Evolutionary conservation across 2,329 filamentous ascomycete genomes (phyloP).

Genomic region (Dendrostoma leiphaemia): DNA sequence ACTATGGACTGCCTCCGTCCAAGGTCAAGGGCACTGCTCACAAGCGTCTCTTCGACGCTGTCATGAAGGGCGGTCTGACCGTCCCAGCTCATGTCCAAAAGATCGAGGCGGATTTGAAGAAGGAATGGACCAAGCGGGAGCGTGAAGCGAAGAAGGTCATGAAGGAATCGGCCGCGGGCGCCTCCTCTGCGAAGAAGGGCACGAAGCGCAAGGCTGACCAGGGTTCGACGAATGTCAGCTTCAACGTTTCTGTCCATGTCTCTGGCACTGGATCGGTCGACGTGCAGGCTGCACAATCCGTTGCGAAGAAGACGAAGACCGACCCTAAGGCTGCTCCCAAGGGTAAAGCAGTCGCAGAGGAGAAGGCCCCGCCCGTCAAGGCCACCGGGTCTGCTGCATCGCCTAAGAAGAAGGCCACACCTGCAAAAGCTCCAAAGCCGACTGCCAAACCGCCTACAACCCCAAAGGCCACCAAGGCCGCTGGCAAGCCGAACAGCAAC

Average conservation of each 20-base stretch:
- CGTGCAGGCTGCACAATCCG: constrained; percentile 15
- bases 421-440: neutral
- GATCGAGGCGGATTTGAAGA: constrained; percentile 55
- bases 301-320: constrained; percentile 27
- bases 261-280: constrained; percentile 15
- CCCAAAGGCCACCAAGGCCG: constrained; percentile 15
- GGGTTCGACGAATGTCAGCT: constrained; percentile 23
- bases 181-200: constrained; percentile 12
- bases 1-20: constrained; percentile 57
- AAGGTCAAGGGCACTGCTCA: constrained; percentile 59
- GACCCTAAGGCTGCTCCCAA: constrained; percentile 7
- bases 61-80: constrained; percentile 44
- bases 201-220: constrained; percentile 30
- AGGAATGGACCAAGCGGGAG: constrained; percentile 52
- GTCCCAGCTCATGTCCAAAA: constrained; percentile 48
- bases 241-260: constrained; percentile 27
- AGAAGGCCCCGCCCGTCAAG: neutral
- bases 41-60: constrained; percentile 55
- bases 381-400: too few species aligned
- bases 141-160: constrained; percentile 43
- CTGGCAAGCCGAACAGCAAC: too few species aligned
- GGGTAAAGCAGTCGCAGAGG: neutral
- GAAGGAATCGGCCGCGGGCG: constrained; percentile 19
- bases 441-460: constrained; percentile 17
- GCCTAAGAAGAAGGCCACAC: neutral